Evolutionary conservation across 805 yeast genomes (phyloP).

Genomic region (Metschnikowia drakensbergensis): DNA sequence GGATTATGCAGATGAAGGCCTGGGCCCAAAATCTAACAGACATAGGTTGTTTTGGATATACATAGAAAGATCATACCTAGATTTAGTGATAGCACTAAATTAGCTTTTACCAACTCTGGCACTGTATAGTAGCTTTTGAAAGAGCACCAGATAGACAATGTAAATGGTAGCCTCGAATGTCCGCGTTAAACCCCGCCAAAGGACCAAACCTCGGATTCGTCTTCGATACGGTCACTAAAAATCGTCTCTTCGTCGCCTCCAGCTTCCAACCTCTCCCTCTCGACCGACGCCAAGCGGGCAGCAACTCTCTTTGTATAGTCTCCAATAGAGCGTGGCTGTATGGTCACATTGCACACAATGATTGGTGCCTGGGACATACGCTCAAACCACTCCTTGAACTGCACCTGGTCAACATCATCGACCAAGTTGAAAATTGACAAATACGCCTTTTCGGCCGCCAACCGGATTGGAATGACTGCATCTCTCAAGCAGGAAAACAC

Average conservation of each 20-base stretch:
- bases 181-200: constrained; percentile 50
- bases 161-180: not conserved
- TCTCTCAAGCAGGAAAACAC: constrained; percentile 84
- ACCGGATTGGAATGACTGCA: constrained; percentile 81
- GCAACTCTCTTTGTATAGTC: constrained; percentile 92
- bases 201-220: constrained; percentile 84
- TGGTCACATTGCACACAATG: constrained; percentile 37
- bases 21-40: too few species aligned
- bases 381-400: constrained; percentile 65
- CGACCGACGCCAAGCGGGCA: constrained; percentile 77
- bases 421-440: constrained; percentile 68
- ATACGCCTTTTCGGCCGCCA: constrained; percentile 91
- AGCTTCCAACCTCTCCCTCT: constrained; percentile 80
- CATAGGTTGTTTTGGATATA: too few species aligned
- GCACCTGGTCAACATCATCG: constrained; percentile 52
- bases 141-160: too few species aligned
- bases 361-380: constrained; percentile 34
- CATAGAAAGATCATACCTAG: too few species aligned
- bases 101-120: too few species aligned
- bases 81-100: too few species aligned
- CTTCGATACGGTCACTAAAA: constrained; percentile 81
- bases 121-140: too few species aligned
- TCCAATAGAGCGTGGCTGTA: constrained; percentile 70
- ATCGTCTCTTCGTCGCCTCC: constrained; percentile 89
- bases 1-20: not conserved